Conservation (phyloP, 441 rosid genomes). For the Aleurites moluccanus region DNA sequence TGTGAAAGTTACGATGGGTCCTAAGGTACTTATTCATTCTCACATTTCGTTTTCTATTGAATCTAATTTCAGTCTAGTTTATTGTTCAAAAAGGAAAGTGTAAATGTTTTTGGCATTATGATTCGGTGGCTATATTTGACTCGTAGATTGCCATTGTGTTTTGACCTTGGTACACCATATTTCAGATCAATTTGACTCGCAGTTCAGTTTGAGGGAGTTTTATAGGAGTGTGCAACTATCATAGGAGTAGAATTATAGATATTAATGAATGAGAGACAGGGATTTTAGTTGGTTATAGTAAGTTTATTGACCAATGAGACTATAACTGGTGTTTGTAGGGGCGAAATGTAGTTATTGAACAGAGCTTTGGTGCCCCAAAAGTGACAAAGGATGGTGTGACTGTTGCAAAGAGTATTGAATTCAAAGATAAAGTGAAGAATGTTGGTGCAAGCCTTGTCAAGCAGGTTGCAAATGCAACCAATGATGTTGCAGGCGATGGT, state of each 20-base stretch:
- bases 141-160: too few relatives aligned
- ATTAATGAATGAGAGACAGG: too few relatives aligned
- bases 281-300: too few relatives aligned
- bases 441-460: constrained; percentile 95
- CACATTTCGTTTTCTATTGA: too few relatives aligned
- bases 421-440: constrained; percentile 76
- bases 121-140: too few relatives aligned
- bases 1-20: constrained; percentile 91
- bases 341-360: constrained; percentile 80
- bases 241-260: too few relatives aligned
- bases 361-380: constrained; percentile 89
- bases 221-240: too few relatives aligned
- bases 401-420: constrained; percentile 88
- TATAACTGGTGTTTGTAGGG: constrained; percentile 42
- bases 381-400: constrained; percentile 96
- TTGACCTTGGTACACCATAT: too few relatives aligned
- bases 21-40: constrained; percentile 52
- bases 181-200: neutral
- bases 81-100: neutral
- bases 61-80: too few relatives aligned
- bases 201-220: too few relatives aligned
- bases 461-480: constrained; percentile 95
- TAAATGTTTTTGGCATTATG: too few relatives aligned
- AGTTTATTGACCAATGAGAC: too few relatives aligned
- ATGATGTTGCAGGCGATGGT: constrained; percentile 94